Evolutionary conservation across 495 filamentous ascomycete genomes (phyloP), one percentile per base, ranked within the genome.

Genomic region (Aspergillus heteromorphus): DNA sequence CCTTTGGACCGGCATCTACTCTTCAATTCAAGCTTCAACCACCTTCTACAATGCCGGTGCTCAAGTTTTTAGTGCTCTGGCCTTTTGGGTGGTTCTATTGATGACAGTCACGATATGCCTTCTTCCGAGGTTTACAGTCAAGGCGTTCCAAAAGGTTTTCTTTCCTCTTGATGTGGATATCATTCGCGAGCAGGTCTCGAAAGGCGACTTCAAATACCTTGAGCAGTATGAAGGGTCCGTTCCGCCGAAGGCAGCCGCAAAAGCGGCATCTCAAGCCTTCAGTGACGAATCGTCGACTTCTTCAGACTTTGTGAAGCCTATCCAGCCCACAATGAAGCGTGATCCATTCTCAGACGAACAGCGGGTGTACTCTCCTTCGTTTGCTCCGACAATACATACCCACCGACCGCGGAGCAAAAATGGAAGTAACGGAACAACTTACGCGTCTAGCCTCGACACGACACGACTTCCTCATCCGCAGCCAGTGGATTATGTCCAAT

Each of bases 1-100:
- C 80, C 87, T 96, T 73, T 99, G 93, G 95, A 97, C 95, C 19
- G 92, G 89, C 38, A 81, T 96, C 40, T 99, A 92, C 70, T 91
- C 91, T 0, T 75, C 87, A 6, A 81, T 85, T 59, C 77, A 78
- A 6, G 77, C 73, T 18, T 82, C 89, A 2, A 75, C 76, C 29
- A 75, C 78, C 23, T 96, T 97, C 68, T 96, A 95, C 74, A 74
- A 83, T 48, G 80, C 87, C 2, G 92, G 85, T 11, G 72, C 81
- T 0, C 79, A 97, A 68, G 84, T 92, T 29, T 97, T 92, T 64
- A 83, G 82, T 6, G 76, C 89, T 48, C 71, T 89, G 43, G 82
- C 85, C 11, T 99, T 95, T 75, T 99, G 95, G 95, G 82, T 87
- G 23, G 78, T 87, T 48, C 76, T 87, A 27, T 73, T 92, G 16